phyloP scores from a whole-genome alignment of 495 filamentous ascomycete species.

The Penicillium diatomitis region DNA sequence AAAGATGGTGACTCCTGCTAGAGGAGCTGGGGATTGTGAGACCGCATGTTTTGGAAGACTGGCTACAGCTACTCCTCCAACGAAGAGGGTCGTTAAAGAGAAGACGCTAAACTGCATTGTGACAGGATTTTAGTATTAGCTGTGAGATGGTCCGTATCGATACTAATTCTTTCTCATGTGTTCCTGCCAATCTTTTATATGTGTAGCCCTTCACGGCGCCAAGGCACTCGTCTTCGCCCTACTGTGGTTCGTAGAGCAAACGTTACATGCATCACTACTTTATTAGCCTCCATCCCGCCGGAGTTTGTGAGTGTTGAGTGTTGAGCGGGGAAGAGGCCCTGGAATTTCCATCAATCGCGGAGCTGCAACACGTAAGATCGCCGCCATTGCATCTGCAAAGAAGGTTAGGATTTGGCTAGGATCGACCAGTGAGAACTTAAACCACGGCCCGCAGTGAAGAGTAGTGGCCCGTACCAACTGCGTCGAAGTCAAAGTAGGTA shows the following conservation, averaged over 20 bases:
- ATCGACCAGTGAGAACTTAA: no score
- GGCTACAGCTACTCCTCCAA: constrained; percentile 9
- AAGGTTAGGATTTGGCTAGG: neutral
- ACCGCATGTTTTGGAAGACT: neutral
- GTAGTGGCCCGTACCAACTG: no score
- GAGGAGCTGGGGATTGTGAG: constrained; percentile 2
- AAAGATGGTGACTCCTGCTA: constrained; percentile 22
- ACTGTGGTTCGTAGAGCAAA: no score
- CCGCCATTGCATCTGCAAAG: neutral
- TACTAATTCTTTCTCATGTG: no score
- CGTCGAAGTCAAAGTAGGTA: no score
- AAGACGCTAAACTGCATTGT: constrained; percentile 7
- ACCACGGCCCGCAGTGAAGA: no score
- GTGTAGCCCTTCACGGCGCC: no score
- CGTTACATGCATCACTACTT: no score
- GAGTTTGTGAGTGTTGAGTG: constrained; percentile 17
- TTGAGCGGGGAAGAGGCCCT: constrained; percentile 2
- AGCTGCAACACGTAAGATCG: neutral
- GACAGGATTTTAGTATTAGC: no score
- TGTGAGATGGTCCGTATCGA: no score
- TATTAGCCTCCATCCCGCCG: constrained; percentile 17
- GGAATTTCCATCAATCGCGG: constrained; percentile 12
- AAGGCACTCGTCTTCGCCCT: no score
- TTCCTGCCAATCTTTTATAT: no score
- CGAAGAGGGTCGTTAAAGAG: constrained; percentile 10